A percentile compares a stretch with the other conserved stretches of the same genome.
phyloP scores from a whole-genome alignment of 129 eudicot genomes.

The Lactuca sativa region DNA sequence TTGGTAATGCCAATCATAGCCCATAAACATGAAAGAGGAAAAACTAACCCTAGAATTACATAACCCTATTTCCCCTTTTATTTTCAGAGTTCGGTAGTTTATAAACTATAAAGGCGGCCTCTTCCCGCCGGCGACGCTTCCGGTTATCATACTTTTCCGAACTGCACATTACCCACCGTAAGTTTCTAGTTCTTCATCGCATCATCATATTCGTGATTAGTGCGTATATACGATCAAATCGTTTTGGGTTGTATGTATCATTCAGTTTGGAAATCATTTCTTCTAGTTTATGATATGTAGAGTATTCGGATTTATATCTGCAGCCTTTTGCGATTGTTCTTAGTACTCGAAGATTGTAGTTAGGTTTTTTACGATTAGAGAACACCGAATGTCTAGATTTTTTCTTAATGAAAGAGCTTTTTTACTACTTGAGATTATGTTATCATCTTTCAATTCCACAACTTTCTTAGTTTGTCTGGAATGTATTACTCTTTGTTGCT shows the following conservation, averaged over 20 bases:
- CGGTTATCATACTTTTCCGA: conserved; percentile 1
- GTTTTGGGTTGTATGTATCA: not conserved
- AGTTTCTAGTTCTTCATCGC: not conserved
- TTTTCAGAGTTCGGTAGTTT: conserved; percentile 5
- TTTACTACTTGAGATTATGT: too few species aligned
- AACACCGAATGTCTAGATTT: not conserved
- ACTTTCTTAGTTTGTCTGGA: too few species aligned
- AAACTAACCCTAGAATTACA: conserved; percentile 20
- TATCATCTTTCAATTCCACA: too few species aligned
- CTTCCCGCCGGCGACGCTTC: conserved; percentile 19
- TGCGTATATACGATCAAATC: not conserved
- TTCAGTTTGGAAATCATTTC: not conserved
- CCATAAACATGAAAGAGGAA: not conserved
- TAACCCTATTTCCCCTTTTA: conserved; percentile 23
- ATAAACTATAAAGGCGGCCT: conserved; percentile 2
- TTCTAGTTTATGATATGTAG: not conserved
- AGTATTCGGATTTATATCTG: not conserved
- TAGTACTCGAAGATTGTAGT: not conserved
- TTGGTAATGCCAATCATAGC: not conserved
- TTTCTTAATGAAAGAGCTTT: too few species aligned
- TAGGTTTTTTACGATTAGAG: not conserved
- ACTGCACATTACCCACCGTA: conserved; percentile 13
- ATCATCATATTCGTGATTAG: not conserved
- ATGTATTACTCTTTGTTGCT: too few species aligned
- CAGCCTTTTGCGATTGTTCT: not conserved